Base-by-base conservation (phyloP, 495 filamentous ascomycete genomes). In the Penicillium diatomitis region DNA sequence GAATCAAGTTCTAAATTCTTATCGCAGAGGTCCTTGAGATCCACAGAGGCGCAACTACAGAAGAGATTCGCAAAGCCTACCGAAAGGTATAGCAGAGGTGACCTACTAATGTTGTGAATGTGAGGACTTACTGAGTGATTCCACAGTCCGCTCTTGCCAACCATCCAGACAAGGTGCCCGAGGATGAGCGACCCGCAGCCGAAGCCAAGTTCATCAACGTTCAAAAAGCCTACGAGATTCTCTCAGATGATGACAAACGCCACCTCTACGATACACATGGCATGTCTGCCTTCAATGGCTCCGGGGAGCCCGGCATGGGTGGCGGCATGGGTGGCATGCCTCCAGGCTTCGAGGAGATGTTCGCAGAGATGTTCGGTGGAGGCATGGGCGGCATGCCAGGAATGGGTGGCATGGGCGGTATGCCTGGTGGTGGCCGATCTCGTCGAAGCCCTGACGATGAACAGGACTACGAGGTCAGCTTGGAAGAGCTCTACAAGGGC, bases 401-500 rank as follows among this genome's bases (percentile, higher is more conserved):
- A 2, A 72, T 75, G 71, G 64, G 60, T 28, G 38, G 41, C 4
- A 43, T 43, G 41, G 29, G 29, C 28, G 76, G 76, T 39, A 65
- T 68, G 55, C 62, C 66, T 4, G 69, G 69, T 44, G 76, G 74
- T 35, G 71, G 70, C 48, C 75, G 78, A 49, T 85, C 85, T 12
- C 73, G 82, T 44, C 84, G 76, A 56, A 91, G 92, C 28, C 79
- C 76, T 44, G 82, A 88, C 55, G 91, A 95, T 62, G 84, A 95
- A 60, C 88, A 95, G 56, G 77, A 85, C 48, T 98, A 97, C 60
- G 82, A 88, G 60, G 85, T 96, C 48, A 86, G 79, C 8, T 68
- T 98, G 48, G 92, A 96, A 62, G 91, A 97, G 57, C 75, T 97
- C 28, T 98, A 96, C 71, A 96, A 95, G 75, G 92, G 92, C 53